These are phyloP conservation scores for Capsella rubella DNA, from an alignment of 441 rosid species.

Conservation along the genomic window DNA sequence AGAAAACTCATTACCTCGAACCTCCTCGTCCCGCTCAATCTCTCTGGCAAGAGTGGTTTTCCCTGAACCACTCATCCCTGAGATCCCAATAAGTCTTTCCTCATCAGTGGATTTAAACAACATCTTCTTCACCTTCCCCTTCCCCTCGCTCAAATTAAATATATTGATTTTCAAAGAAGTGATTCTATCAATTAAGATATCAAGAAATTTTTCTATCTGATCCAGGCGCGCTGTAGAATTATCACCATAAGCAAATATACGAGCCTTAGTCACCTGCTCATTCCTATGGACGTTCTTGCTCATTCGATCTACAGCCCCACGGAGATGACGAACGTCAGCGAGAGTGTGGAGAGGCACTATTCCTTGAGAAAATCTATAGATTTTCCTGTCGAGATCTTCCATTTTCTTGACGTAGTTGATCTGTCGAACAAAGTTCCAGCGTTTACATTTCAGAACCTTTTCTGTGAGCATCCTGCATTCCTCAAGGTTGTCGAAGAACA, in stretches of 20 bases:
- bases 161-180: too few relatives aligned
- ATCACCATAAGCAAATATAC: too few relatives aligned
- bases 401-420: conserved; percentile 61
- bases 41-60: conserved; percentile 70
- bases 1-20: conserved; percentile 52
- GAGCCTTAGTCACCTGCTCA: too few relatives aligned
- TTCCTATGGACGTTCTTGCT: too few relatives aligned
- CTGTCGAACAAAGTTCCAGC: conserved; percentile 81
- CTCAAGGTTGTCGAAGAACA: conserved; percentile 48
- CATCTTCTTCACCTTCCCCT: conserved; percentile 72
- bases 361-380: conserved; percentile 37
- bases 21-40: conserved; percentile 60
- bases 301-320: too few relatives aligned
- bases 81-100: conserved; percentile 61
- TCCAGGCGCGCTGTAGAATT: too few relatives aligned
- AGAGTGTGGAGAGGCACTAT: too few relatives aligned
- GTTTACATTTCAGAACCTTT: conserved; percentile 51
- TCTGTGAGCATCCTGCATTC: conserved; percentile 61
- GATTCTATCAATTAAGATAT: too few relatives aligned
- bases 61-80: conserved; percentile 67
- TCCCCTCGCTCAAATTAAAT: conserved; percentile 67
- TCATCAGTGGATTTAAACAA: conserved; percentile 45
- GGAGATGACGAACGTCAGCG: too few relatives aligned
- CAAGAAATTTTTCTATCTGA: too few relatives aligned
- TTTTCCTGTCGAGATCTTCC: conserved; percentile 65